A percentile compares a stretch with the other conserved stretches of the same genome.
These are phyloP conservation scores for Pichia phayaonensis DNA, from an alignment of 805 yeast species.

Conservation along the genomic window DNA sequence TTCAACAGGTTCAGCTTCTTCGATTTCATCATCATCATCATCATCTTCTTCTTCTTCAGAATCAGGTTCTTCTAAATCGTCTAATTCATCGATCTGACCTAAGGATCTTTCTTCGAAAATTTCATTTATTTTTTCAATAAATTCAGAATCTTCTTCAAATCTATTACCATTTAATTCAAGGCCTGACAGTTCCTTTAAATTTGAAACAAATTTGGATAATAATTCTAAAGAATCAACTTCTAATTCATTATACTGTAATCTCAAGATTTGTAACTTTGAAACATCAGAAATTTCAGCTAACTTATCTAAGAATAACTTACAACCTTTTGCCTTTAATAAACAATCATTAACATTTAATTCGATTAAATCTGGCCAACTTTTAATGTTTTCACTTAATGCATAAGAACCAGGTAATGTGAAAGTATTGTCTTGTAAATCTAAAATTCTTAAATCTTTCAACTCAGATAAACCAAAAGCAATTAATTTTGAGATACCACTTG, in stretches of 20 bases:
- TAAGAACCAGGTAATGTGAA: slow-evolving; percentile 64
- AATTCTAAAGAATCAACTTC: slow-evolving; percentile 54
- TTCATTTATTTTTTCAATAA: slow-evolving; percentile 50
- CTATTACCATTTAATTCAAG: slow-evolving; percentile 92
- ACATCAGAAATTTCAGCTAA: slow-evolving; percentile 29
- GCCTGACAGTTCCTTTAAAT: slow-evolving; percentile 49
- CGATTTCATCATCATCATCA: slow-evolving; percentile 34
- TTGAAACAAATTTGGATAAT: slow-evolving; percentile 47
- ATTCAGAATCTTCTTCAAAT: slow-evolving; percentile 80
- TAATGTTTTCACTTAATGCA: slow-evolving; percentile 54
- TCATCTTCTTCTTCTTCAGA: slow-evolving; percentile 63
- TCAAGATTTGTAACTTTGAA: slow-evolving; percentile 47
- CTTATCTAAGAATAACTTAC: slow-evolving; percentile 44
- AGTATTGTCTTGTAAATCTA: slow-evolving; percentile 95
- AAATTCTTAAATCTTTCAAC: slow-evolving; percentile 50
- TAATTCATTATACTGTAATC: slow-evolving; percentile 84
- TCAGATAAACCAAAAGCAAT: slow-evolving; percentile 62
- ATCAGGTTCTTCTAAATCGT: slow-evolving; percentile 83
- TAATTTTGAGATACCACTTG: slow-evolving; percentile 76
- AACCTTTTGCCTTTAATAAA: slow-evolving; percentile 73
- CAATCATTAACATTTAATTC: slow-evolving; percentile 90
- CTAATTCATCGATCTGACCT: slow-evolving; percentile 88
- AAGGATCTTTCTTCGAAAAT: slow-evolving; percentile 64
- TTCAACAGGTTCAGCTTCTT: slow-evolving; percentile 43
- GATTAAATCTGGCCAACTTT: slow-evolving; percentile 55